Conservation (phyloP, 352 stramenopile genomes). For the Pythium aphanidermatum region DNA sequence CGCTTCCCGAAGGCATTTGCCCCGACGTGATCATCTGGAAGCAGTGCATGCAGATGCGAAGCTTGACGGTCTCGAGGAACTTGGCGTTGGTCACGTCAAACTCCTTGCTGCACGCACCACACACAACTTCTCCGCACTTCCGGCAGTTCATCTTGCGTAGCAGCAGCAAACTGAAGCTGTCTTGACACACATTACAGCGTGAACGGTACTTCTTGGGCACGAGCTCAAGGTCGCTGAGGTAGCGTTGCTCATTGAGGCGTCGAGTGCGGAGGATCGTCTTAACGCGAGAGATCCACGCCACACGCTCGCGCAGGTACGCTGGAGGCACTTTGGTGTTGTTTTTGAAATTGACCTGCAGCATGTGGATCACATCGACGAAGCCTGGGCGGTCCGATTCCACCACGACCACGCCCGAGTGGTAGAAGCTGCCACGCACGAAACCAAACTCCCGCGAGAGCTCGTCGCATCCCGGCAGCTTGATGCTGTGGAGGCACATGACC, state of each 20-base stretch:
- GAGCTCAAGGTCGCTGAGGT: slow-evolving; percentile 74
- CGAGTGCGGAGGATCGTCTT: slow-evolving; percentile 61
- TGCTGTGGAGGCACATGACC: slow-evolving; percentile 80
- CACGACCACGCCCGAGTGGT: slow-evolving; percentile 82
- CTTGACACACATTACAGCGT: slow-evolving; percentile 67
- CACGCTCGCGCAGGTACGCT: slow-evolving; percentile 23
- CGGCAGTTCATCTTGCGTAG: slow-evolving; percentile 81
- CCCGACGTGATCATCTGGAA: slow-evolving; percentile 75
- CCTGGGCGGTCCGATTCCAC: slow-evolving; percentile 65
- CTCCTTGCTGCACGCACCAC: slow-evolving; percentile 78
- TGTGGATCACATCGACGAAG: slow-evolving; percentile 78
- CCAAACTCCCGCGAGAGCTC: slow-evolving; percentile 72
- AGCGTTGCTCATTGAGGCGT: slow-evolving; percentile 74
- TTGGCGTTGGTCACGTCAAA: slow-evolving; percentile 63
- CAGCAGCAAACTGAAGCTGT: slow-evolving; percentile 79
- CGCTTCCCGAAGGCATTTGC: slow-evolving; percentile 34
- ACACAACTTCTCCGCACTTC: slow-evolving; percentile 86
- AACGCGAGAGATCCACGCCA: slow-evolving; percentile 32
- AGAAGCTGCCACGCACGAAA: slow-evolving; percentile 69
- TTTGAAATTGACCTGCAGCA: slow-evolving; percentile 82
- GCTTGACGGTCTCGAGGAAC: slow-evolving; percentile 57
- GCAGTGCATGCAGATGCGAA: slow-evolving; percentile 84
- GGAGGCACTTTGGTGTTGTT: slow-evolving; percentile 44
- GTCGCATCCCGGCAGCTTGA: slow-evolving; percentile 73
- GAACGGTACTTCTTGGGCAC: slow-evolving; percentile 77